These are phyloP conservation scores for Trichoderma parareesei DNA, from an alignment of 495 filamentous ascomycete genomes.

Conservation along the genomic window DNA sequence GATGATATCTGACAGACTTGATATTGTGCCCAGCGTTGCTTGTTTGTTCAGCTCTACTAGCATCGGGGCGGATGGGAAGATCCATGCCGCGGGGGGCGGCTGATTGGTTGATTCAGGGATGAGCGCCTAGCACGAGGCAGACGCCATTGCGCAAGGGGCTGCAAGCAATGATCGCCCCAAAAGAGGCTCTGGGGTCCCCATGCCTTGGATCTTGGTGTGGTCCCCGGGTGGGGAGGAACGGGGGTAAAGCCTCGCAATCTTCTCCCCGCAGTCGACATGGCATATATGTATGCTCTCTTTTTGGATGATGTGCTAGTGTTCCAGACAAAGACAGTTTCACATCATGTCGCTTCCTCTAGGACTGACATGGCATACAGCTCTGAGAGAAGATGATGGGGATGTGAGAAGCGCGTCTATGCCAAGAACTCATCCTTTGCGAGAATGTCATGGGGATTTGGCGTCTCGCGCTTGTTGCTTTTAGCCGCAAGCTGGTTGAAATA, in stretches of 20 bases:
- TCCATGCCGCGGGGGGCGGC: not conserved
- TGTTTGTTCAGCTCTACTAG: not conserved
- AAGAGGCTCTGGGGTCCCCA: not conserved
- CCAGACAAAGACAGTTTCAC: not conserved
- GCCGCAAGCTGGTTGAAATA: not conserved
- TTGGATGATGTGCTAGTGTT: not conserved
- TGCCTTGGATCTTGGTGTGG: not conserved
- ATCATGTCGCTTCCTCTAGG: not conserved
- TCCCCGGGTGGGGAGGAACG: not conserved
- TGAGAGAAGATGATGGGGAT: not conserved
- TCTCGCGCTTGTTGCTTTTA: not conserved
- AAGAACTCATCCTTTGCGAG: not conserved
- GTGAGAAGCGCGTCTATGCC: not conserved
- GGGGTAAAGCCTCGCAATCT: not conserved
- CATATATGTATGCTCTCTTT: not conserved
- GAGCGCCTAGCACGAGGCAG: not conserved
- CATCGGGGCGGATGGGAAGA: not conserved
- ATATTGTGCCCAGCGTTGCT: not conserved
- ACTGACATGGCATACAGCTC: not conserved
- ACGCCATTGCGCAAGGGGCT: not conserved
- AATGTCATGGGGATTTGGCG: not conserved
- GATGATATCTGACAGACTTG: constrained; percentile 4
- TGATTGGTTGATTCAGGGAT: not conserved
- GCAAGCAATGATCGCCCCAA: not conserved
- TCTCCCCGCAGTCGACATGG: not conserved